Base-by-base conservation (phyloP, 75 land plant species). In the Sequoia sempervirens region DNA sequence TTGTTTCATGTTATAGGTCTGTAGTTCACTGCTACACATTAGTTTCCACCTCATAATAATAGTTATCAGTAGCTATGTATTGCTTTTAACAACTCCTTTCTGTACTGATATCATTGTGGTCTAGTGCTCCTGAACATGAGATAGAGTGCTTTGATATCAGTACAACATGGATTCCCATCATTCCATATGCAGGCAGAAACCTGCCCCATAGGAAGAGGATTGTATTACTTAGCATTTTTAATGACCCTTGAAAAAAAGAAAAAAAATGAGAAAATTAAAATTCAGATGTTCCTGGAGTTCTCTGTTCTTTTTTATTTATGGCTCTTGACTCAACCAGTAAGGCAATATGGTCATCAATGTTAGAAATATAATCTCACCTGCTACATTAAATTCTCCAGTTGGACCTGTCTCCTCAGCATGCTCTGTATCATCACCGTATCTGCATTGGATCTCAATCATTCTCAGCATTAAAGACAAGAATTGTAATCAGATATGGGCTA, bases 101-200 rank as follows among this genome's bases (percentile, higher is more conserved):
- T 30, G 73, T 69, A 69, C 73, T 69, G 73, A 69, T 69, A 69
- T 69, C 73, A 69, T 69, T 69, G 73, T 69, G 73, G 73, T 69
- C 73, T 69, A 50, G 13, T 10, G 37, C 36, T 69, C 73, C 36
- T 61, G 66, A 69, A 69, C 36, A 32, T 30, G 73, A 32, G 36
- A 69, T 32, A 69, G 73, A 69, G 36, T 28, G 36, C 73, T 32
- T 30, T 69, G 73, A 69, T 69, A 69, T 69, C 73, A 69, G 73
- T 32, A 69, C 73, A 69, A 69, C 66, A 61, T 61, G 73, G 73
- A 69, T 32, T 12, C 12, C 14, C 36, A 69, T 69, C 36, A 69
- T 30, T 69, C 73, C 73, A 32, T 32, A 69, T 69, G 73, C 73
- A 69, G 73, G 73, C 73, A 69, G 73, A 69, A 69, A 69, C 32